phyloP scores from a whole-genome alignment of 106 monocot genomes.

The Iris macrosiphon region DNA sequence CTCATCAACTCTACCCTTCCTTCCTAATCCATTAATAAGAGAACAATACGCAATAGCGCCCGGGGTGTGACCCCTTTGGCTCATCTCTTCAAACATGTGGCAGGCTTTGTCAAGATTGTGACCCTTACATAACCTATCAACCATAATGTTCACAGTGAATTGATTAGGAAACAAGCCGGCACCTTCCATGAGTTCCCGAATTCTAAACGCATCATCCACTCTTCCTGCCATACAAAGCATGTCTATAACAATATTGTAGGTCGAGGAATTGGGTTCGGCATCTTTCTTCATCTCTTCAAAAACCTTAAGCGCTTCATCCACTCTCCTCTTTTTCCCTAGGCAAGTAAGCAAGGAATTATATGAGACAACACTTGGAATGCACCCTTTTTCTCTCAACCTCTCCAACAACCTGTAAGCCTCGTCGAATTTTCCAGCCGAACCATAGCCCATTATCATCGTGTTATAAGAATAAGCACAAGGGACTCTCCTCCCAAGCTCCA shows the following conservation, averaged over 20 bases:
- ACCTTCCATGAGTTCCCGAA: conserved; percentile 60
- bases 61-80: conserved; percentile 45
- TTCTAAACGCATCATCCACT: conserved; percentile 57
- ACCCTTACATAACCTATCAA: conserved; percentile 87
- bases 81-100: conserved; percentile 55
- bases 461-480: conserved; percentile 96
- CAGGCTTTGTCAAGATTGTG: conserved; percentile 69
- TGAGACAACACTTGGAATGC: conserved; percentile 92
- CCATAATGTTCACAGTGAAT: conserved; percentile 79
- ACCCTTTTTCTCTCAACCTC: conserved; percentile 84
- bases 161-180: conserved; percentile 85
- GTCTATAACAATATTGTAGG: conserved; percentile 84
- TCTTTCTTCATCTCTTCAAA: conserved; percentile 96
- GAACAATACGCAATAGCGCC: conserved; percentile 87
- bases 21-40: conserved; percentile 87
- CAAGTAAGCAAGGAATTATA: conserved; percentile 97
- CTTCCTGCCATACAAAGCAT: conserved; percentile 63
- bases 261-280: conserved; percentile 72
- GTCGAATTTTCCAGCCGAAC: conserved; percentile 74
- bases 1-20: conserved; percentile 75
- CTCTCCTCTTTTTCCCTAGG: conserved; percentile 65
- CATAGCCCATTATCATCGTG: conserved; percentile 98
- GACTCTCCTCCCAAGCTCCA: conserved; percentile 63
- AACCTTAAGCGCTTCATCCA: conserved; percentile 68
- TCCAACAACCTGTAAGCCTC: conserved; percentile 72